Conservation (phyloP, 2,329 filamentous ascomycete species). For the Venturia asperata region DNA sequence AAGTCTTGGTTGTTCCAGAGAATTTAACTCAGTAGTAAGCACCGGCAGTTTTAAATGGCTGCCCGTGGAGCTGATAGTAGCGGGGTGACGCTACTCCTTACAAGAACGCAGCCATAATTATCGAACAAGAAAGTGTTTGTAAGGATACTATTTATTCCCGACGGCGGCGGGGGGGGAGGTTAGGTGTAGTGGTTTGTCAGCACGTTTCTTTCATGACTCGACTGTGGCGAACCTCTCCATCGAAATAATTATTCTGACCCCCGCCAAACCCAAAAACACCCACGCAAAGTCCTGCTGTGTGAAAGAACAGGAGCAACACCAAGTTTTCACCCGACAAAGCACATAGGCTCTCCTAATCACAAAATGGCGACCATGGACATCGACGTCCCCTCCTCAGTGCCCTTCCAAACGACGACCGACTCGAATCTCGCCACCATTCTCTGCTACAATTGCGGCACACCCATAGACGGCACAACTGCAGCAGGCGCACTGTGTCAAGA, state of each 20-base stretch:
- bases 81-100: no score
- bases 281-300: background rate
- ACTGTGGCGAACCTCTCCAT: background rate
- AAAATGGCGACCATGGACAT: conserved; percentile 5
- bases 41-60: no score
- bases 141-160: background rate
- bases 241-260: background rate
- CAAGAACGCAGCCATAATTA: background rate
- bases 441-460: conserved; percentile 94
- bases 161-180: no score
- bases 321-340: background rate
- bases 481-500: conserved; percentile 89
- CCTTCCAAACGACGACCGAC: conserved; percentile 1
- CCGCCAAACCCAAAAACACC: background rate
- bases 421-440: conserved; percentile 51
- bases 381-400: background rate
- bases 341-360: background rate
- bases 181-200: background rate
- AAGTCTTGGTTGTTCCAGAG: no score
- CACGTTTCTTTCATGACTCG: no score
- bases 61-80: no score
- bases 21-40: no score
- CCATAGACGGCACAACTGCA: conserved; percentile 83
- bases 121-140: background rate
- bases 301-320: background rate